These are phyloP conservation scores for Aspergillus fumigatiaffinis DNA, from an alignment of 2,329 filamentous ascomycete genomes.

Conservation along the genomic window DNA sequence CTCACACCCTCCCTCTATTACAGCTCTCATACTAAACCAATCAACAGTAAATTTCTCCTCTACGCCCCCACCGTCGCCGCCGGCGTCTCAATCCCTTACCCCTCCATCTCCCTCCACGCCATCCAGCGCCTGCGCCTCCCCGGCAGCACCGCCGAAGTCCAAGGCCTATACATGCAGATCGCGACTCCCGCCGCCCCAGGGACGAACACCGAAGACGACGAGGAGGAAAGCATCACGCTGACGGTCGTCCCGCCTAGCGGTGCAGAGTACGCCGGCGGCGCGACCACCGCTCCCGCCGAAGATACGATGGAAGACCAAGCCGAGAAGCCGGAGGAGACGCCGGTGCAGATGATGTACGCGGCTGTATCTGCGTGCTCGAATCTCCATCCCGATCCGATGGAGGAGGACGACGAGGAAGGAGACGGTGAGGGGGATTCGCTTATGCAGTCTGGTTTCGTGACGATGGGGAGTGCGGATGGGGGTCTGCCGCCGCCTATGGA, in stretches of 20 bases:
- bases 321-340: slow-evolving; percentile 33
- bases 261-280: slow-evolving; percentile 7
- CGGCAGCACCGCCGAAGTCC: slow-evolving; percentile 26
- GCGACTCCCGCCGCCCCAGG: slow-evolving; percentile 25
- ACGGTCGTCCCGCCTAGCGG: slow-evolving; percentile 39
- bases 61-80: slow-evolving; percentile 32
- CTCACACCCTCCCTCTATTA: background rate
- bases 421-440: slow-evolving; percentile 29
- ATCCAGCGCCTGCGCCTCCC: slow-evolving; percentile 43
- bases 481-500: slow-evolving; percentile 46
- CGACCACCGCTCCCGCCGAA: slow-evolving; percentile 19
- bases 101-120: slow-evolving; percentile 46
- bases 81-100: slow-evolving; percentile 47
- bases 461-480: slow-evolving; percentile 31
- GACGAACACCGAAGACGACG: slow-evolving; percentile 32
- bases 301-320: slow-evolving; percentile 26
- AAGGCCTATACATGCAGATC: slow-evolving; percentile 49
- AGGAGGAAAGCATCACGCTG: slow-evolving; percentile 41
- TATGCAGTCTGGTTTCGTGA: slow-evolving; percentile 36
- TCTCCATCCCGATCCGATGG: slow-evolving; percentile 44
- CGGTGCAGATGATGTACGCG: slow-evolving; percentile 40
- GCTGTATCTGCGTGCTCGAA: slow-evolving; percentile 48
- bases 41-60: slow-evolving; percentile 42
- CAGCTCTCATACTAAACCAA: background rate
- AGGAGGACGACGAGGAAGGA: slow-evolving; percentile 32